Percentiles rank a stretch among this genome's conserved stretches.
These are phyloP conservation scores for Gardenia jasminoides DNA, from an alignment of 257 asterid species.

Conservation along the genomic window DNA sequence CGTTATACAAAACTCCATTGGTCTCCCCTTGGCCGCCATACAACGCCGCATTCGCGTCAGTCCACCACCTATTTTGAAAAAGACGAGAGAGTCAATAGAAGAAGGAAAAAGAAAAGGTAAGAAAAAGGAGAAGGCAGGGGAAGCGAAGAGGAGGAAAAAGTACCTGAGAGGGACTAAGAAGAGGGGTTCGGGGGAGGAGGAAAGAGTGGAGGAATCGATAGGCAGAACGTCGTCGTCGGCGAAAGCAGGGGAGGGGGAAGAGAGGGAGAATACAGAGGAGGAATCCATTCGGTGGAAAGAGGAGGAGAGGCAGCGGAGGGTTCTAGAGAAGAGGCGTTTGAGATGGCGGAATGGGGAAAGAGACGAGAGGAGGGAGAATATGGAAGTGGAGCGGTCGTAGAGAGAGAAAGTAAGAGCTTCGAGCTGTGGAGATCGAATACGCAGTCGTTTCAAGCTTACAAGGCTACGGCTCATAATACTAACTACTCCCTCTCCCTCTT, in stretches of 20 bases:
- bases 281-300: constrained; percentile 37
- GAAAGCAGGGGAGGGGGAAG: neutral
- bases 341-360: constrained; percentile 29
- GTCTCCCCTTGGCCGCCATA: constrained; percentile 10
- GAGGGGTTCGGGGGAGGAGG: constrained; percentile 36
- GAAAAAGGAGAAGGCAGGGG: neutral
- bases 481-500: neutral
- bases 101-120: neutral
- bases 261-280: constrained; percentile 15
- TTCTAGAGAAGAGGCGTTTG: constrained; percentile 20
- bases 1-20: constrained; percentile 11
- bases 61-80: constrained; percentile 52
- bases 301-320: constrained; percentile 21
- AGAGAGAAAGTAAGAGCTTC: constrained; percentile 25
- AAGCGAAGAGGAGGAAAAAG: neutral
- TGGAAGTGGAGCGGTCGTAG: constrained; percentile 25
- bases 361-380: constrained; percentile 20
- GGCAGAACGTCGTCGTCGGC: constrained; percentile 25
- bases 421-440: neutral
- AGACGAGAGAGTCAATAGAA: neutral
- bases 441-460: constrained; percentile 26
- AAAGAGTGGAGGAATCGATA: constrained; percentile 24
- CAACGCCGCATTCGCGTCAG: constrained; percentile 35
- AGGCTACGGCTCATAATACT: constrained; percentile 37
- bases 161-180: constrained; percentile 55